Conservation (phyloP, 2,329 filamentous ascomycete species). For the Alternaria viburni region DNA sequence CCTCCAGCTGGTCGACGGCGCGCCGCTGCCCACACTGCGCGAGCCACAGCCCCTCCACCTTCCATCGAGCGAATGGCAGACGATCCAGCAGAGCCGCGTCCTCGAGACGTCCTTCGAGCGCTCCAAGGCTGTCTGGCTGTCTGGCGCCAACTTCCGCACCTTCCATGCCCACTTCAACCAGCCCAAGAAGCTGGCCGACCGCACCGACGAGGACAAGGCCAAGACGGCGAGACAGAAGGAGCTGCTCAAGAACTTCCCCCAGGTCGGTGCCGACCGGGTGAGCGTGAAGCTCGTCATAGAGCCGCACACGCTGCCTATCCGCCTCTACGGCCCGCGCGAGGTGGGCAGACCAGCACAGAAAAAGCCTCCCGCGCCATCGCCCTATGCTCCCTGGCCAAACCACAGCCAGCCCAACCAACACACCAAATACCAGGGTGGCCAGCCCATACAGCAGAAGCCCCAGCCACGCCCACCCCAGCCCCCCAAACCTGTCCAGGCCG, state of each 20-base stretch:
- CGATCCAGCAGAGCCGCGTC: conserved; percentile 76
- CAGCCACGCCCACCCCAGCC: conserved; percentile 29
- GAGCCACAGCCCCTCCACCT: conserved; percentile 70
- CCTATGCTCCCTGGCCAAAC: conserved; percentile 45
- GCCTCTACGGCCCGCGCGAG: conserved; percentile 43
- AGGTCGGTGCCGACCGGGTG: conserved; percentile 34
- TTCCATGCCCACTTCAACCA: conserved; percentile 46
- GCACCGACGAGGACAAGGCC: conserved; percentile 66
- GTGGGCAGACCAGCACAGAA: conserved; percentile 30
- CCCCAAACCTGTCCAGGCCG: conserved; percentile 37
- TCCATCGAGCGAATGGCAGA: conserved; percentile 71
- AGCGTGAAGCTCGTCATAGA: conserved; percentile 68
- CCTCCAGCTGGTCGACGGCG: conserved; percentile 66
- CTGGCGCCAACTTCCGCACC: conserved; percentile 46
- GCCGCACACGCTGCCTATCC: conserved; percentile 78
- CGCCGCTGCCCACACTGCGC: conserved; percentile 74
- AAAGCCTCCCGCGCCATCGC: conserved; percentile 34
- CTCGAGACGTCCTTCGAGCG: conserved; percentile 74
- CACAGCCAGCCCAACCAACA: conserved; percentile 38
- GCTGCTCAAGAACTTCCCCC: conserved; percentile 46
- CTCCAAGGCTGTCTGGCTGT: conserved; percentile 64
- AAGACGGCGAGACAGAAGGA: conserved; percentile 68
- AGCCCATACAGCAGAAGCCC: conserved; percentile 25
- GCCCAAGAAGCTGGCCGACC: conserved; percentile 58
- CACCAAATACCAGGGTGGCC: conserved; percentile 31